These are phyloP conservation scores for Lecanosticta acicola DNA, from an alignment of 2,329 filamentous ascomycete genomes.

Conservation along the genomic window DNA sequence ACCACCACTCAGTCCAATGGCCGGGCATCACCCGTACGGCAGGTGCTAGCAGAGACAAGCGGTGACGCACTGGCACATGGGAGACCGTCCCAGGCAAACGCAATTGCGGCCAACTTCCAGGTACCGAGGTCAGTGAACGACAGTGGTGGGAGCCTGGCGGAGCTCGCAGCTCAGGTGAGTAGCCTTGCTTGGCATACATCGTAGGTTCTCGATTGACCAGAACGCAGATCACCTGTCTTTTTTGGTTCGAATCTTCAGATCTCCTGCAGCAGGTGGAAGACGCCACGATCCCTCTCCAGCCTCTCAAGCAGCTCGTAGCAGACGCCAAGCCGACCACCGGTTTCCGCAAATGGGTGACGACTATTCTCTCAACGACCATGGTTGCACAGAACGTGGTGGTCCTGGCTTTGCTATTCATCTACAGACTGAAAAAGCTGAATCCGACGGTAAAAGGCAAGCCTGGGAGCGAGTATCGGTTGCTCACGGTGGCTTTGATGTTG, in stretches of 20 bases:
- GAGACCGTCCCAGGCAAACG: conserved; percentile 29
- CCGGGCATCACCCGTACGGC: conserved; percentile 19
- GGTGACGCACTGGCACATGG: conserved; percentile 12
- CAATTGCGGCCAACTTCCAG: conserved; percentile 53
- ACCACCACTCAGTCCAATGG: conserved; percentile 10
- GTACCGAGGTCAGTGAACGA: conserved; percentile 72
- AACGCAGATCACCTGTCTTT: conserved; percentile 92
- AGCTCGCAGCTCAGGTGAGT: conserved; percentile 75
- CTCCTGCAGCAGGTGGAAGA: conserved; percentile 70
- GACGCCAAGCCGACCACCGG: conserved; percentile 71
- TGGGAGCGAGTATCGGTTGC: conserved; percentile 85
- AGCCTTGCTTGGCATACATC: neutral
- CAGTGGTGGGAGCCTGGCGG: conserved; percentile 68
- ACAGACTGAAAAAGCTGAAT: conserved; percentile 85
- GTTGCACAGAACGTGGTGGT: conserved; percentile 94
- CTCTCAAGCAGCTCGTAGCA: conserved; percentile 53
- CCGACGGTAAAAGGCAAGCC: conserved; percentile 82
- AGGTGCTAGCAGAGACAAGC: conserved; percentile 9
- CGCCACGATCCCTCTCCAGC: conserved; percentile 16
- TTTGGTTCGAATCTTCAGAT: conserved; percentile 93
- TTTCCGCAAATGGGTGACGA: conserved; percentile 91
- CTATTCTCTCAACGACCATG: conserved; percentile 86
- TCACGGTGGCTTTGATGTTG: conserved; percentile 94
- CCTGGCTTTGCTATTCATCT: conserved; percentile 84
- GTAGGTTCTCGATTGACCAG: neutral